Evolutionary conservation across 495 filamentous ascomycete species (phyloP), one percentile per base, ranked within the genome.

Genomic region (Xylaria palmicola): DNA sequence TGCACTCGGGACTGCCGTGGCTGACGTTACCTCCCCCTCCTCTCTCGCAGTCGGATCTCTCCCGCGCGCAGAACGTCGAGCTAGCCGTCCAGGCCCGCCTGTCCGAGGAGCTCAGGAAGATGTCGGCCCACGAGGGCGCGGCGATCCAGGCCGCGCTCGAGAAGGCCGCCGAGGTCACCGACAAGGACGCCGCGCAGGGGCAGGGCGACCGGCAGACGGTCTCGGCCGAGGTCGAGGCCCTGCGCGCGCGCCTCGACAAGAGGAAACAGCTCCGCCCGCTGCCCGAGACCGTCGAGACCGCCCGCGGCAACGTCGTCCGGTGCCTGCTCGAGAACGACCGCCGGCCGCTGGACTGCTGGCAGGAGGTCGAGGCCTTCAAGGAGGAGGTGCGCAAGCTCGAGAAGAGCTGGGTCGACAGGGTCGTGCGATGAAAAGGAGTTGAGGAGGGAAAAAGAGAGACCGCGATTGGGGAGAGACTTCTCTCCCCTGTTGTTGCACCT

Each of bases 291-390:
- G 83, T 97, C 27, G 83, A 89, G 72, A 81, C 80, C 73, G 92
- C 95, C 36, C 89, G 88, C 70, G 77, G 82, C 59, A 83, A 88
- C 62, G 88, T 98, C 49, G 85, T 94, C 62, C 81, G 83, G 47
- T 98, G 94, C 74, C 79, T 98, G 79, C 78, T 88, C 64, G 80
- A 86, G 69, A 89, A 97, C 77, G 93, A 98, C 69, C 79, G 92
- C 52, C 82, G 92, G 75, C 95, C 94, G 71, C 75, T 98, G 72
- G 88, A 98, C 81, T 98, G 94, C 82, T 98, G 91, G 88, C 83
- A 85, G 74, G 95, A 98, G 82, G 93, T 98, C 19, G 89, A 91
- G 75, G 81, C 77, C 29, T 98, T 98, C 68, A 94, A 90, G 82
- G 81, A 81, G 65, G 91, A 95, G 79, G 92, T 97, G 29, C 83